Conservation (phyloP, 805 yeast genomes). For the Candida ulmi region DNA sequence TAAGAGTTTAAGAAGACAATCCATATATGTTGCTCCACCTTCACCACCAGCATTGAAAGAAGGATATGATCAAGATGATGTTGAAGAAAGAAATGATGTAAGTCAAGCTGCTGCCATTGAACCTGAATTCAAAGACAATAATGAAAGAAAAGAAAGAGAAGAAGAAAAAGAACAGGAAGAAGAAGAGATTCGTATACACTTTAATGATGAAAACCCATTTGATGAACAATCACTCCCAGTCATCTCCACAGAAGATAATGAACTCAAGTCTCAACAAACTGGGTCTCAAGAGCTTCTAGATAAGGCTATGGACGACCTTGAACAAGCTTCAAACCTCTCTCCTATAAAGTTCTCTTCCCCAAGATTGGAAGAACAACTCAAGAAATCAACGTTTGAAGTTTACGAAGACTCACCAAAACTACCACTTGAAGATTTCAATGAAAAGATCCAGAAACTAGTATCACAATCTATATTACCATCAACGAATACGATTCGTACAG, state of each 20-base stretch:
- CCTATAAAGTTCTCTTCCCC: slow-evolving; percentile 20
- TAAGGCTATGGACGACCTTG: neutral
- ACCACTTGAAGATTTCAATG: slow-evolving; percentile 1
- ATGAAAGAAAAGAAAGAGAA: too few relatives aligned
- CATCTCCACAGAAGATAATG: too few relatives aligned
- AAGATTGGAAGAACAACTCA: slow-evolving; percentile 1
- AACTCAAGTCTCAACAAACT: too few relatives aligned
- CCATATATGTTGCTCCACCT: slow-evolving; percentile 29
- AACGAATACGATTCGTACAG: neutral
- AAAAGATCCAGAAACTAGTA: slow-evolving; percentile 14
- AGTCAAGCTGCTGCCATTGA: neutral
- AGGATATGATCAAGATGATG: slow-evolving; percentile 2
- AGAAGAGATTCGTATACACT: slow-evolving; percentile 21
- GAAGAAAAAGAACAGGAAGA: too few relatives aligned
- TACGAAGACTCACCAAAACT: slow-evolving; percentile 18
- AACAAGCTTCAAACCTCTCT: slow-evolving; percentile 18
- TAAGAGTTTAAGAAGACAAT: slow-evolving; percentile 35
- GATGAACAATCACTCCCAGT: slow-evolving; percentile 12
- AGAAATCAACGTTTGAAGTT: slow-evolving; percentile 13
- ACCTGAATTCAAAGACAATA: neutral
- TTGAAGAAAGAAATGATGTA: neutral
- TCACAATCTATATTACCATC: neutral
- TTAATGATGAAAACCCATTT: slow-evolving; percentile 18
- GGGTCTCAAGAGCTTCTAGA: slow-evolving; percentile 2
- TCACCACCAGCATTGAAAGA: slow-evolving; percentile 7